Evolutionary conservation across 805 yeast species (phyloP), one percentile per base, ranked within the genome.

Genomic region (Kluyveromyces nonfermentans): DNA sequence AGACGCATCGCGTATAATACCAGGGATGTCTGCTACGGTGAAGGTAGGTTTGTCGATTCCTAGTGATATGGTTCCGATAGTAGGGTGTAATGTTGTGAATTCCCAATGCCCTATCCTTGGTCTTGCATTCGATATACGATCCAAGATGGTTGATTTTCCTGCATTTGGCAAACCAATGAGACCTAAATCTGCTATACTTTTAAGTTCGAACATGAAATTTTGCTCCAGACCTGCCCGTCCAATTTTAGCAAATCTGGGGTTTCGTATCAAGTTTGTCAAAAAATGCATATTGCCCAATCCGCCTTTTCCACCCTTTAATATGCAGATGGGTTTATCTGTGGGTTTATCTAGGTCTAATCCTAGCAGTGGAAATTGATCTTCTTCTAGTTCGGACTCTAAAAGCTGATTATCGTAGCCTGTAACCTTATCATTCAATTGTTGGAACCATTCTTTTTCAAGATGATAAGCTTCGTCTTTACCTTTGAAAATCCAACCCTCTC

Each of bases 221-320:
- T 76, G 74, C 32, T 77, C 80, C 2, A 87, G 50, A 0, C 87
- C 86, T 5, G 63, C 64, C 47, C 97, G 73, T 3, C 97, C 98
- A 20, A 58, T 60, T 56, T 88, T 89, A 21, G 90, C 77, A 61
- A 93, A 93, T 44, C 95, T 69, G 12, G 98, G 98, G 55, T 88
- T 90, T 47, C 97, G 75, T 46, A 93, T 79, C 41, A 78, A 77
- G 37, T 82, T 72, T 1, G 96, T 87, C 40, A 85, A 69, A 58
- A 93, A 93, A 61, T 90, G 96, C 93, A 87, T 87, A 62, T 93
- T 93, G 1, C 98, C 98, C 68, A 90, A 71, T 0, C 98, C 98
- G 17, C 97, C 97, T 49, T 72, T 71, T 8, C 98, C 98, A 35
- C 98, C 98, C 52, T 74, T 75, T 37, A 89, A 55, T 16, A 93